These are phyloP conservation scores for Lavandula angustifolia DNA, from an alignment of 257 asterid genomes.

Conservation along the genomic window DNA sequence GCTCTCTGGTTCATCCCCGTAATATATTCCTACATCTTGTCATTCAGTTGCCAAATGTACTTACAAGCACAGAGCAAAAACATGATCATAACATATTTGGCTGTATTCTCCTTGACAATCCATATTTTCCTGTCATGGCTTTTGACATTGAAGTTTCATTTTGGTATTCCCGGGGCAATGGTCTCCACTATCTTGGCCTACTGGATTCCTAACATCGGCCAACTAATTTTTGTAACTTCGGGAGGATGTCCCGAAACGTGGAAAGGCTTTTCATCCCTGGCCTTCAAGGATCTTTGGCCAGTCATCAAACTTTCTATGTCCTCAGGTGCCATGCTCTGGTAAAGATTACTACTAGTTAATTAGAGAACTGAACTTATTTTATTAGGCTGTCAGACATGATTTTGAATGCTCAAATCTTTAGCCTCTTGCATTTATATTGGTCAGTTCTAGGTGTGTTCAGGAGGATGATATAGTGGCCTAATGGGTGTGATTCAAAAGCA, in stretches of 20 bases:
- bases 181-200: conserved; percentile 37
- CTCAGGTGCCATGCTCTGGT: no score
- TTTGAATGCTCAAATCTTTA: no score
- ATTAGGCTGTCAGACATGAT: no score
- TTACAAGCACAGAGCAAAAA: conserved; percentile 78
- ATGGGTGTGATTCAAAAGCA: no score
- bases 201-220: conserved; percentile 52
- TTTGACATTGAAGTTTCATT: conserved; percentile 17
- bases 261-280: conserved; percentile 60
- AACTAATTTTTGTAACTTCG: conserved; percentile 40
- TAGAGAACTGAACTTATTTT: no score
- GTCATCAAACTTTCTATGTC: conserved; percentile 7
- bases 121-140: conserved; percentile 53
- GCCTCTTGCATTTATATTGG: no score
- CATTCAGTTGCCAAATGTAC: conserved; percentile 74
- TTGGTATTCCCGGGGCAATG: conserved; percentile 65
- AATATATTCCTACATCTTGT: conserved; percentile 46
- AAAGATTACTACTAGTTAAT: no score
- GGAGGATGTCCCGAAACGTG: conserved; percentile 78
- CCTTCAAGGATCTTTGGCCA: conserved; percentile 67
- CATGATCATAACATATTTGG: conserved; percentile 58
- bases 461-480: no score
- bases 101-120: conserved; percentile 46
- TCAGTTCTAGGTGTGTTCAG: no score
- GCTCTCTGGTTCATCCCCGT: conserved; percentile 61